Evolutionary conservation across 768 basidiomycete genomes (phyloP).

Genomic region (Cyathus striatus): DNA sequence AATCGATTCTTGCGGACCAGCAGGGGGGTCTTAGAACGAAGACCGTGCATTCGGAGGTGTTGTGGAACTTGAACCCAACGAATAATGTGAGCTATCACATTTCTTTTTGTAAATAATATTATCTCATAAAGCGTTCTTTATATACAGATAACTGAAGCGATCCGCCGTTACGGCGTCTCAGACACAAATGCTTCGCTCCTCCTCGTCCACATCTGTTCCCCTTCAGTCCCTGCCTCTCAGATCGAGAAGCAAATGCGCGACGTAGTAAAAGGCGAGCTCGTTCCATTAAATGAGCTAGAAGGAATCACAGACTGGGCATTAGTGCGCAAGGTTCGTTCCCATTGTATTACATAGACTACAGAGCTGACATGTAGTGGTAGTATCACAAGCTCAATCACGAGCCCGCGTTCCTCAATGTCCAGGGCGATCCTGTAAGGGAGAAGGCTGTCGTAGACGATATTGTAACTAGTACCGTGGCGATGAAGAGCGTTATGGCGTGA

Average conservation of each 20-base stretch:
- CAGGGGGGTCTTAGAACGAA: constrained; percentile 67
- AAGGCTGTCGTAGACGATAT: constrained; percentile 51
- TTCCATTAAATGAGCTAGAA: constrained; percentile 37
- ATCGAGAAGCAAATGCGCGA: constrained; percentile 49
- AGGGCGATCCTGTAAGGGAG: constrained; percentile 29
- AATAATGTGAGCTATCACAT: constrained; percentile 56
- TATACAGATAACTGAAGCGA: constrained; percentile 86
- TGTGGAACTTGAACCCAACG: constrained; percentile 83
- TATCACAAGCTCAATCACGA: constrained; percentile 69
- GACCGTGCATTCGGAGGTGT: constrained; percentile 86
- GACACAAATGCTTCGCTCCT: constrained; percentile 59
- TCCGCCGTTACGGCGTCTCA: constrained; percentile 81
- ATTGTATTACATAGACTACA: background rate
- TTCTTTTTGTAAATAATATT: background rate
- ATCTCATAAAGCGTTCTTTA: background rate
- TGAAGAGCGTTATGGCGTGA: constrained; percentile 61
- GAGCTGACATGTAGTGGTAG: constrained; percentile 26
- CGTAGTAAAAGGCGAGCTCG: constrained; percentile 54
- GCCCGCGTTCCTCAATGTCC: constrained; percentile 26
- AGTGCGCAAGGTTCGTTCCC: constrained; percentile 62
- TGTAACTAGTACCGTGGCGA: constrained; percentile 74
- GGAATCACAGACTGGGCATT: constrained; percentile 63
- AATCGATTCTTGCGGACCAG: constrained; percentile 68
- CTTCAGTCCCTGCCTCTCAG: constrained; percentile 24
- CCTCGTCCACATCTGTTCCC: constrained; percentile 60